Evolutionary conservation across 352 stramenopile genomes (phyloP), one percentile per base, ranked within the genome.

Genomic region (Pythium phragmitis): DNA sequence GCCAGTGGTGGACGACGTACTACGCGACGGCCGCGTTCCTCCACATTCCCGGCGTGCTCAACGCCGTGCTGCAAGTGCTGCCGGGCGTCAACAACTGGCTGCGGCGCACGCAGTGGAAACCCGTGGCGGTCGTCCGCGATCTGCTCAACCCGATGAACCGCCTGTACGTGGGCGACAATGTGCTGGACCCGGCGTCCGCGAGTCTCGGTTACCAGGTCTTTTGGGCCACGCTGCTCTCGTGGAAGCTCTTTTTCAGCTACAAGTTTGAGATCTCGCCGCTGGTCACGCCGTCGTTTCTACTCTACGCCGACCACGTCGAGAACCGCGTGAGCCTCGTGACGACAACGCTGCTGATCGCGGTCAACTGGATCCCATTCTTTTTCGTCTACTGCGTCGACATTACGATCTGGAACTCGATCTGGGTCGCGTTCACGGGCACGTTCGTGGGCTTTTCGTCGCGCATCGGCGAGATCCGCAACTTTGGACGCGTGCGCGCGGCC

Each of bases 191-290:
- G 6, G 89, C 94, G 41, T 90, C 81, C 5, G 84, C 91, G 64
- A 96, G 91, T 57, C 50, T 92, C 6, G 83, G 77, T 8, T 99
- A 99, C 72, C 82, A 98, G 52, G 79, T 98, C 46, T 99, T 98
- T 60, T 99, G 96, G 97, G 57, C 80, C 6, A 96, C 91, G 12
- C 85, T 99, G 65, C 79, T 99, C 23, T 73, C 79, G 28, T 99
- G 92, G 93, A 99, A 99, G 73, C 67, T 99, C 7, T 98, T 94
- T 68, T 99, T 99, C 73, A 98, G 94, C 57, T 99, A 99, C 79
- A 89, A 98, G 67, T 99, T 99, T 72, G 95, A 99, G 70, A 98
- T 99, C 13, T 95, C 91, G 28, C 94, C 92, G 34, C 92, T 99
- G 53, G 94, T 99, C 23, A 85, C 97, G 3, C 97, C 97, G 16